These are phyloP conservation scores for Phytophthora tubulina DNA, from an alignment of 352 stramenopile species.

Conservation along the genomic window DNA sequence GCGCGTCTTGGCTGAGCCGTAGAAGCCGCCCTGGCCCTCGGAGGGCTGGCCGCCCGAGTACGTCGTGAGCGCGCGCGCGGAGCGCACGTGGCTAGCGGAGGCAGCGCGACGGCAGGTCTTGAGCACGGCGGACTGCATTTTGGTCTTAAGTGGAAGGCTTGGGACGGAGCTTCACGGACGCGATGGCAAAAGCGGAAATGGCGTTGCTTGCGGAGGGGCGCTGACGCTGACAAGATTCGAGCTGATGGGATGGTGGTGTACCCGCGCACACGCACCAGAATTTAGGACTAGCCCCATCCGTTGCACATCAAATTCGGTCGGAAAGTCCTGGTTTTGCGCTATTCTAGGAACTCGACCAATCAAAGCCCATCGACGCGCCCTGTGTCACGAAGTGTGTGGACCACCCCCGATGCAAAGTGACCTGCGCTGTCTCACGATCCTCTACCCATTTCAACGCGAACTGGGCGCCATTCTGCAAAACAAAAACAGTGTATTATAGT, in stretches of 20 bases:
- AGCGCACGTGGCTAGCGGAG: slow-evolving; percentile 7
- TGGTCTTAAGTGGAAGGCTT: neutral
- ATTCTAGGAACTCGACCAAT: slow-evolving; percentile 14
- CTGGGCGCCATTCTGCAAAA: neutral
- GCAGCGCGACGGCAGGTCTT: slow-evolving; percentile 36
- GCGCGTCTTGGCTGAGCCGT: slow-evolving; percentile 86
- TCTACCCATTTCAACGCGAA: neutral
- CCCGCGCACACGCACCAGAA: slow-evolving; percentile 17
- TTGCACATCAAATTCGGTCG: neutral
- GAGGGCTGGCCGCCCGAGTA: slow-evolving; percentile 91
- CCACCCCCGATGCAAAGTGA: neutral
- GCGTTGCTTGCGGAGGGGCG: neutral
- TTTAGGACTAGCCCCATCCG: neutral
- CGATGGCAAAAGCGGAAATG: slow-evolving; percentile 37
- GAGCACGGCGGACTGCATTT: slow-evolving; percentile 36
- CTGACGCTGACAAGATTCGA: slow-evolving; percentile 17
- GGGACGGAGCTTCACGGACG: neutral
- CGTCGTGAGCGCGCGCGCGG: slow-evolving; percentile 59
- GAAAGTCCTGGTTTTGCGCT: slow-evolving; percentile 3
- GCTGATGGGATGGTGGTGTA: slow-evolving; percentile 11
- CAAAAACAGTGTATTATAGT: neutral
- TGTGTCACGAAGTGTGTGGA: neutral
- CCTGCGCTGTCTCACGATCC: neutral
- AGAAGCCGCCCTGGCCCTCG: slow-evolving; percentile 92
- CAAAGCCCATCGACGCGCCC: neutral